These are phyloP conservation scores for Nakazawaea wickerhamii DNA, from an alignment of 805 yeast genomes.

Conservation along the genomic window DNA sequence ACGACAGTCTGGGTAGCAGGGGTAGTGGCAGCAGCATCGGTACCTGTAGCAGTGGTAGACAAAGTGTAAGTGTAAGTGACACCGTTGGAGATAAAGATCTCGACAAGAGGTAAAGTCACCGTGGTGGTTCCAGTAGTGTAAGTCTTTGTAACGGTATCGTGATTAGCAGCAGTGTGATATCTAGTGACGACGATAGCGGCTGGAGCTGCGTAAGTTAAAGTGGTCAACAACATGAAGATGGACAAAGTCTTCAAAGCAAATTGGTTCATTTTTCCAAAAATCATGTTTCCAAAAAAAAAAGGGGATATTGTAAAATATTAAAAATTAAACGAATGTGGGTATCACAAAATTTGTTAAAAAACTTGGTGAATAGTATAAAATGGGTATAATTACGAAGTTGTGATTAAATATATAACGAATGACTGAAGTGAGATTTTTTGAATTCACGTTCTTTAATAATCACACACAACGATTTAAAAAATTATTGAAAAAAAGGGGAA, in stretches of 20 bases:
- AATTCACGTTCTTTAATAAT: not conserved
- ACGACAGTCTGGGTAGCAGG: slow-evolving; percentile 16
- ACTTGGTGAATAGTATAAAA: not conserved
- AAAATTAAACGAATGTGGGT: not conserved
- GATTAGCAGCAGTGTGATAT: slow-evolving; percentile 26
- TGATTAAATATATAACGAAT: slow-evolving; percentile 5
- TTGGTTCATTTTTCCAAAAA: slow-evolving; percentile 5
- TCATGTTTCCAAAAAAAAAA: not conserved
- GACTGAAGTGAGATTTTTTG: slow-evolving; percentile 6
- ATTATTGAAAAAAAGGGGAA: not conserved
- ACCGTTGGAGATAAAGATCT: slow-evolving; percentile 45
- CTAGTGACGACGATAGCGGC: slow-evolving; percentile 21
- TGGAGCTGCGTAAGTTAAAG: slow-evolving; percentile 12
- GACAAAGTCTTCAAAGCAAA: not conserved
- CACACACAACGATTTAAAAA: not conserved
- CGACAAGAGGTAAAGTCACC: slow-evolving; percentile 45
- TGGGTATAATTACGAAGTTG: not conserved
- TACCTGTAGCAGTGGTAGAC: slow-evolving; percentile 31
- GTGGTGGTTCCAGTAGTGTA: slow-evolving; percentile 42
- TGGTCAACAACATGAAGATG: not conserved
- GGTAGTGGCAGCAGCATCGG: slow-evolving; percentile 14
- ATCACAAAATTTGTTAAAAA: not conserved
- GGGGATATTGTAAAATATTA: not conserved
- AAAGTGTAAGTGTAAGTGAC: slow-evolving; percentile 45
- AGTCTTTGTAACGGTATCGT: slow-evolving; percentile 24